Base-by-base conservation (phyloP, 1,284 basidiomycete genomes). In the Moniliophthora roreri region DNA sequence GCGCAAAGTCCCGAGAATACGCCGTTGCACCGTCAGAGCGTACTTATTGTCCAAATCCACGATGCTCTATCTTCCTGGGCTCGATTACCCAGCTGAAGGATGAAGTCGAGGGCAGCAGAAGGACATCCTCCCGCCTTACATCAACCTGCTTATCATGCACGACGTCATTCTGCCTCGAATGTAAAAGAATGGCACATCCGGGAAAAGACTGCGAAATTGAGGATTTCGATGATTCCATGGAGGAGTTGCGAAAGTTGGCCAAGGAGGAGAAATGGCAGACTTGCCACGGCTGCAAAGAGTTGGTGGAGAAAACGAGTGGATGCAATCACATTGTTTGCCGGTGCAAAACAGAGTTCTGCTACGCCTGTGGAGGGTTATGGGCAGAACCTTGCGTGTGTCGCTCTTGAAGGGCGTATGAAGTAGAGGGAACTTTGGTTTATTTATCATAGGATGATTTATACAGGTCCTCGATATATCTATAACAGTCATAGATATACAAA, bases 61-160 rank as follows among this genome's bases (percentile, higher is more conserved):
- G 63, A 0, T 78, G 76, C 52, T 76, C 75, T 5, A 48, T 63
- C 2, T 80, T 79, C 62, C 60, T 80, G 26, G 74, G 75, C 15
- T 62, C 70, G 16, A 39, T 23, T 11, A 40, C 16, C 23, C 16
- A 21, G 18, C 1, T 65, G 66, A 2, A 63, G 65, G 11, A 20
- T 7, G 11, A 13, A 21, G 18, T 15, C 2, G 13, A 8, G 13
- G 4, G n/a, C 6, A 40, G 28, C 11, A 11, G 28, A 32, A 32
- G 28, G 7, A 6, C 7, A 32, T 32, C 28, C 6, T 11, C 28
- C 6, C 7, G 28, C 11, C 6, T 32, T 55, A 8, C 47, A 55
- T 11, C 41, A 23, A 67, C 11, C 35, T 53, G 75, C 61, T 35
- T 54, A 3, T 52, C 55, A 0, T 79, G 77, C 56, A 44, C 34